Evolutionary conservation across 176 grass and related monocot genomes (phyloP), one percentile per base, ranked within the genome.

Genomic region (Panicum miliaceum): DNA sequence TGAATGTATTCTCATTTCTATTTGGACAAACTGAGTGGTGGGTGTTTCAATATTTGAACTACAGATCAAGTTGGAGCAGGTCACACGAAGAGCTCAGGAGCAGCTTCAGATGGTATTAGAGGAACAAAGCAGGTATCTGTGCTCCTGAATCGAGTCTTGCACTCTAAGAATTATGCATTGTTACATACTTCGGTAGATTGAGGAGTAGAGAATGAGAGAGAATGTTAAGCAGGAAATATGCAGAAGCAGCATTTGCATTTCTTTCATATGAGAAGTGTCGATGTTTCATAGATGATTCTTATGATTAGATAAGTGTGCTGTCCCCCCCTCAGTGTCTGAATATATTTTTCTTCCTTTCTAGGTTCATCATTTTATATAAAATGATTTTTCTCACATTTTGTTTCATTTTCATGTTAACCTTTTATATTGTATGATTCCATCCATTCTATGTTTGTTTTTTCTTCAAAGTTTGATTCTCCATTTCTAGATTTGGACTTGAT

Each of bases 71-170:
- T 68, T 98, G 76, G 96, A 95, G 84, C 85, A 93, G 82, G 96
- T 95, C 11, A 98, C 96, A 75, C 89, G 91, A 68, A 93, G 82
- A 80, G 96, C 96, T 85, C 96, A 98, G 68, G 96, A 98, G 69
- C 96, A 98, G 80, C 70, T 98, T 87, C 96, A 98, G 86, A 90
- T 93, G 79, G 96, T 95, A 36, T 40, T 98, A 78, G 93, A 98
- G 90, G 93, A 95, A 84, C 89, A 93, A 68, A 98, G 87, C 96
- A 98, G 96, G 96, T 98, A 89, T 52, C 32, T 35, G n/a, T 68
- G 23, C 41, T 81, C 6, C 46, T 67, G 13, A 75, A 22, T 83
- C 19, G 34, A 64, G 26, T 58, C 12, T 64, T 64, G 26, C 40
- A 51, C 36, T 88, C 45, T 7, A 51, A 29, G 22, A 36, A 48